A percentile compares a stretch with the other conserved stretches of the same genome.
Evolutionary conservation across 176 grass and related monocot genomes (phyloP).

Genomic region (Alloteropsis semialata): DNA sequence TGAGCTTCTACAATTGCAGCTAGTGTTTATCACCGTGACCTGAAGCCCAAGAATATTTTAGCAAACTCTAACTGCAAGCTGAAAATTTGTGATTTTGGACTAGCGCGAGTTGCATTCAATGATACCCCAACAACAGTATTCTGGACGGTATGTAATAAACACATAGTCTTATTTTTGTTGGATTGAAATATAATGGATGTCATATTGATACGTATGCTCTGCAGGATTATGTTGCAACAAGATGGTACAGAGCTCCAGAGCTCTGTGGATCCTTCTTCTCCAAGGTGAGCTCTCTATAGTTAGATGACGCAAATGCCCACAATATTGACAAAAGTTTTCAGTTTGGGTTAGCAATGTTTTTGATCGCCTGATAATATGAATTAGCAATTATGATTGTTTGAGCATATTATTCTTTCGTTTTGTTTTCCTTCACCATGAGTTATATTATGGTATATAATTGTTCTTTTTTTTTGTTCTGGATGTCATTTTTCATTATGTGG

Average conservation of each 20-base stretch:
- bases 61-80: constrained; percentile 99
- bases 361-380: background rate
- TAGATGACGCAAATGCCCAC: background rate
- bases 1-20: constrained; percentile 45
- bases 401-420: background rate
- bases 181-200: constrained; percentile 1
- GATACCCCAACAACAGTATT: constrained; percentile 92
- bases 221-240: constrained; percentile 99
- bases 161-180: background rate
- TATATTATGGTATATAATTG: background rate
- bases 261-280: constrained; percentile 98
- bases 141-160: constrained; percentile 81
- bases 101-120: constrained; percentile 89
- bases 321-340: background rate
- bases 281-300: constrained; percentile 47
- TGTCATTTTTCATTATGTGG: background rate
- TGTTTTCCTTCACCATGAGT: background rate
- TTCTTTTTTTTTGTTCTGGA: background rate
- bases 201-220: constrained; percentile 5
- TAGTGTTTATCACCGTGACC: constrained; percentile 93
- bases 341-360: background rate
- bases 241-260: constrained; percentile 99
- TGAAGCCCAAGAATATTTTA: constrained; percentile 99
- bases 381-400: background rate
- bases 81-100: constrained; percentile 99